phyloP scores from a whole-genome alignment of 2,329 filamentous ascomycete genomes.

The Zymoseptoria pseudotritici region DNA sequence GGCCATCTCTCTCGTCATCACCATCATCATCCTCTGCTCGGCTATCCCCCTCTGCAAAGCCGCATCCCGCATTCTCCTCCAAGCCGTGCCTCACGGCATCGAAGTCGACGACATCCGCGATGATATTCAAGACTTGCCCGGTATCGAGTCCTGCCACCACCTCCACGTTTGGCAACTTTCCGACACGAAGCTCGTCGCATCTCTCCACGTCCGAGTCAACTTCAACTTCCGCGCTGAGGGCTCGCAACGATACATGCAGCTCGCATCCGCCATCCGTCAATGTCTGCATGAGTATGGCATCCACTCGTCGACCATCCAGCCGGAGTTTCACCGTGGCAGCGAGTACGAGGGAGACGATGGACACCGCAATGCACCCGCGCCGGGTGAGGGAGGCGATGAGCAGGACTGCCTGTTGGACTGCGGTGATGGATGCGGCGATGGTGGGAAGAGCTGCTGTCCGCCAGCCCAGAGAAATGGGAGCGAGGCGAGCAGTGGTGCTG shows the following conservation, averaged over 20 bases:
- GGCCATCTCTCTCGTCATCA: conserved; percentile 87
- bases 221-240: conserved; percentile 79
- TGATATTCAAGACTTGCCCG: conserved; percentile 78
- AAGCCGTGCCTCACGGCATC: conserved; percentile 86
- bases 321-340: conserved; percentile 55
- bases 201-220: conserved; percentile 83
- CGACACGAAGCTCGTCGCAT: conserved; percentile 88
- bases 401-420: conserved; percentile 39
- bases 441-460: conserved; percentile 36
- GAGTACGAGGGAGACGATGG: conserved; percentile 37
- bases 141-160: conserved; percentile 87
- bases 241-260: conserved; percentile 75
- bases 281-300: conserved; percentile 95
- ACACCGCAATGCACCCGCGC: conserved; percentile 23
- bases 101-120: conserved; percentile 83
- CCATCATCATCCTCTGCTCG: conserved; percentile 63
- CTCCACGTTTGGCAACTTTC: conserved; percentile 97
- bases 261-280: conserved; percentile 72
- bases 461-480: conserved; percentile 18
- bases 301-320: conserved; percentile 94
- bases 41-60: conserved; percentile 72
- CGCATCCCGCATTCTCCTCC: conserved; percentile 79
- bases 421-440: conserved; percentile 34
- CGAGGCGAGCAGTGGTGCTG: conserved; percentile 4
- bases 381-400: conserved; percentile 26